A percentile compares a stretch with the other conserved stretches of the same genome.
These are phyloP conservation scores for Pythium utonaiense DNA, from an alignment of 352 stramenopile genomes.

Conservation along the genomic window DNA sequence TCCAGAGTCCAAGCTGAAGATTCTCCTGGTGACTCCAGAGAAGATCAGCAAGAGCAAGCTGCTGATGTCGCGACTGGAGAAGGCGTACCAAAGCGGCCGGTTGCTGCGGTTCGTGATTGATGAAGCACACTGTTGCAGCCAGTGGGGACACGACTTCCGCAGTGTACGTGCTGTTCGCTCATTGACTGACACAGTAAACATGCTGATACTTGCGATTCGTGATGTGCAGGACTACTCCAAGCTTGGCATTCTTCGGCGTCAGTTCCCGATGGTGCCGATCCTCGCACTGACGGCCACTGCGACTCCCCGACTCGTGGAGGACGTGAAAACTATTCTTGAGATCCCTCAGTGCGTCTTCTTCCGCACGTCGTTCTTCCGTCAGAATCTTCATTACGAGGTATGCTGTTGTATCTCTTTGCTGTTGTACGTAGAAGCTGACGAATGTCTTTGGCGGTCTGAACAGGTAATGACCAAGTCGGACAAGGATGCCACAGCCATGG, in stretches of 20 bases:
- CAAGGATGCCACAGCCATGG: constrained; percentile 42
- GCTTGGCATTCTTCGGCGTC: constrained; percentile 85
- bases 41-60: constrained; percentile 89
- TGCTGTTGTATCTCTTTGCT: background rate
- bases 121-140: constrained; percentile 82
- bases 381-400: constrained; percentile 91
- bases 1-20: constrained; percentile 41
- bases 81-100: constrained; percentile 67
- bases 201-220: background rate
- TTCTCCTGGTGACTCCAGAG: constrained; percentile 92
- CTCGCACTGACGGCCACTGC: constrained; percentile 90
- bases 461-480: constrained; percentile 47
- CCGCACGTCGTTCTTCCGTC: constrained; percentile 85
- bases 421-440: background rate
- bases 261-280: constrained; percentile 89
- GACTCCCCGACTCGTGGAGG: constrained; percentile 62
- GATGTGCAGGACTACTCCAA: constrained; percentile 87
- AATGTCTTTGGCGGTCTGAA: background rate
- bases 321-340: constrained; percentile 73
- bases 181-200: background rate
- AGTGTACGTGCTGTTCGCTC: constrained; percentile 28
- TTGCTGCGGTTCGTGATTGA: constrained; percentile 93
- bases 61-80: constrained; percentile 90
- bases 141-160: constrained; percentile 85
- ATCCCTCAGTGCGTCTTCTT: constrained; percentile 84